Conservation (phyloP, 2,329 filamentous ascomycete species). For the Septoria petroselini region DNA sequence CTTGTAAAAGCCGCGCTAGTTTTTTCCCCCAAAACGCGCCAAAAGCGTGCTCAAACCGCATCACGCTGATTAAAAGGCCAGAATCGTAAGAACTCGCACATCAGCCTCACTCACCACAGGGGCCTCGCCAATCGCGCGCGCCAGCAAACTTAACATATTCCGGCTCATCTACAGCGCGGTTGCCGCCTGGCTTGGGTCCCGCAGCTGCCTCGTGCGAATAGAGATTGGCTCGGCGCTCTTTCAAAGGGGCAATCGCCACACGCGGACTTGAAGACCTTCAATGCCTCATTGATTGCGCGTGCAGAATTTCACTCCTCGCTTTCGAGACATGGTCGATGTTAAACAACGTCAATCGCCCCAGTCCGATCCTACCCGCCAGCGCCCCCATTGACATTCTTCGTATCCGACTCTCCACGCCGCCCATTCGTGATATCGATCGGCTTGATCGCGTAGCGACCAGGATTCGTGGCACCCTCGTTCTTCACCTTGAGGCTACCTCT, state of each 20-base stretch:
- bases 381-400: constrained; percentile 16
- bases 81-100: no score
- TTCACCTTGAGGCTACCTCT: constrained; percentile 45
- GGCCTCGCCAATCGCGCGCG: no score
- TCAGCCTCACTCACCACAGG: no score
- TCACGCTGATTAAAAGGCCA: background rate
- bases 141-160: no score
- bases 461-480: constrained; percentile 41
- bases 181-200: no score
- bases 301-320: background rate
- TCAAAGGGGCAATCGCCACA: no score
- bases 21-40: background rate
- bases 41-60: background rate
- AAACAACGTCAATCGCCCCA: background rate
- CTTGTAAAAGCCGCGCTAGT: background rate
- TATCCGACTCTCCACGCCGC: constrained; percentile 2
- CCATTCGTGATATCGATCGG: constrained; percentile 15
- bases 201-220: no score
- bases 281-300: no score
- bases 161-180: no score
- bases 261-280: no score
- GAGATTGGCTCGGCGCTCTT: no score
- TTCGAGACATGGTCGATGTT: background rate
- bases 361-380: constrained; percentile 4
- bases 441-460: constrained; percentile 33